phyloP scores from a whole-genome alignment of 495 filamentous ascomycete genomes.

The Pseudomonodictys pantanalensis region DNA sequence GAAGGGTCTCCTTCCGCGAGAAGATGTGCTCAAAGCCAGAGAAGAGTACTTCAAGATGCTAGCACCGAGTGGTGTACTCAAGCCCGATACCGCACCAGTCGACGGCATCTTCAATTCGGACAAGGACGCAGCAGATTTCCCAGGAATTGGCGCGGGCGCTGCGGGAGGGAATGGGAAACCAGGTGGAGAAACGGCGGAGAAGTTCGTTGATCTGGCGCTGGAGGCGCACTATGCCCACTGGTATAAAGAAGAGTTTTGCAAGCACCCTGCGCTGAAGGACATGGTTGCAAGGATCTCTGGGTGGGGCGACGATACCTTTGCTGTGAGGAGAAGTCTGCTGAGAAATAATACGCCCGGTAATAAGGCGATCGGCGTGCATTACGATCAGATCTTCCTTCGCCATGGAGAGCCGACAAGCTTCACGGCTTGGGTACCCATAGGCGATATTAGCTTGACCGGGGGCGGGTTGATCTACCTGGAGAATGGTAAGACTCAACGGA shows the following conservation, averaged over 20 bases:
- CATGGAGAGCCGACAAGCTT: conserved; percentile 55
- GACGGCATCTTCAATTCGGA: conserved; percentile 52
- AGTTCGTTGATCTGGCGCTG: conserved; percentile 55
- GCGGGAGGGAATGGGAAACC: conserved; percentile 51
- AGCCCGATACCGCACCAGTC: conserved; percentile 40
- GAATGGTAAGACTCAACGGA: conserved; percentile 29
- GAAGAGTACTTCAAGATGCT: conserved; percentile 57
- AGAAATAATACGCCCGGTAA: conserved; percentile 59
- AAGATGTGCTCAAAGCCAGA: conserved; percentile 55
- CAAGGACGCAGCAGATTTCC: conserved; percentile 50
- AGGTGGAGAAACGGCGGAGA: conserved; percentile 42
- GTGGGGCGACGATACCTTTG: conserved; percentile 54
- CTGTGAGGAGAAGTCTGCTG: conserved; percentile 36
- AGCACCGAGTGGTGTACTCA: conserved; percentile 55
- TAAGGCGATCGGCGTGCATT: conserved; percentile 61
- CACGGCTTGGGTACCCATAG: conserved; percentile 66
- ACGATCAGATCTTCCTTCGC: conserved; percentile 65
- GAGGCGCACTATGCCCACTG: conserved; percentile 56
- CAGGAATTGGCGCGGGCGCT: conserved; percentile 57
- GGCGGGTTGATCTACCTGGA: conserved; percentile 64
- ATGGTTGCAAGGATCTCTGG: conserved; percentile 55
- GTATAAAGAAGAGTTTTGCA: conserved; percentile 57
- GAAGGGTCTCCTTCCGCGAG: conserved; percentile 56
- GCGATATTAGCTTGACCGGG: conserved; percentile 55
- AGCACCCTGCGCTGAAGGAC: conserved; percentile 51